Base-by-base conservation (phyloP, 805 yeast species). In the Barnettozyma botsteinii region DNA sequence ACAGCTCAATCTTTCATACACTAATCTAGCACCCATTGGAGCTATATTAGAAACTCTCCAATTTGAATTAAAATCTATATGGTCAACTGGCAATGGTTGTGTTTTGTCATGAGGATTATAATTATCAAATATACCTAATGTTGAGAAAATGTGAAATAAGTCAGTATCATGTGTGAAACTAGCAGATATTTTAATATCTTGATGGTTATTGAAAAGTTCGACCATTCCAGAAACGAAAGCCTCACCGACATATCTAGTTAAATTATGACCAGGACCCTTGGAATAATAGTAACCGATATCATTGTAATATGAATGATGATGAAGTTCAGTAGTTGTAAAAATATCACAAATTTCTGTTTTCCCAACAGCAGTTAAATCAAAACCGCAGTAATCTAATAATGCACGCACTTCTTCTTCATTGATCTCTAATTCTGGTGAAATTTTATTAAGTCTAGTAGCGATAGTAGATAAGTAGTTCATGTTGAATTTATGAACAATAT, bases 161-260 rank as follows among this genome's bases (percentile, higher is more conserved):
- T 77, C 79, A 28, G 77, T 71, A 53, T 77, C 83, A 57, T 77
- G 83, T 14, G 71, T 60, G 54, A 77, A 77, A 18, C 67, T 64
- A 33, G 69, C 61, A 53, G 71, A 66, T 27, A 77, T 52, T 42
- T 69, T 53, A 7, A 52, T 50, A 7, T 57, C 57, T 19, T 62
- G 66, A 13, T 35, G 32, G 4, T 38, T 62, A 48, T 67, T 62
- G 46, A 76, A 60, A 37, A 73, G 57, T 17, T 59, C 51, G 35
- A 68, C 55, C 5, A 78, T 62, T 17, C 81, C 77, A 44, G 73
- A 67, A 47, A 71, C 61, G 46, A 65, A 65, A 13, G 66, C 65
- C 3, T 72, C 62, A 2, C 78, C 79, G 33, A 67, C 62, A 7
- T 64, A 55, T 19, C 55, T 51, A 11, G 70, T 60, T 42, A 60